Evolutionary conservation across 805 yeast species (phyloP).

Genomic region (Candida broadrunensis): DNA sequence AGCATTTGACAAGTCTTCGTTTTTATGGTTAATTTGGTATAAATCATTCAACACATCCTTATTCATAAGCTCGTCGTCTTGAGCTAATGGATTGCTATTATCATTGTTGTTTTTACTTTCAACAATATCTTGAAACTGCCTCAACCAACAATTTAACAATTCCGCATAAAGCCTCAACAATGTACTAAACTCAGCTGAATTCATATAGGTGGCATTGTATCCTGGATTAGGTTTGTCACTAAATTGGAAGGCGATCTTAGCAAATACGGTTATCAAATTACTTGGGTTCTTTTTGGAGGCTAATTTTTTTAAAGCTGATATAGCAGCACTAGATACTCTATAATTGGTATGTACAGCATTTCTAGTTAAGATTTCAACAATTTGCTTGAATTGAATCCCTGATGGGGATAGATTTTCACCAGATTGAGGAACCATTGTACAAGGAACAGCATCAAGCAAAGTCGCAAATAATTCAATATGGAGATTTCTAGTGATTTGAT

Average conservation of each 20-base stretch:
- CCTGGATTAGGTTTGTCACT: constrained; percentile 63
- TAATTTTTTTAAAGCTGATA: constrained; percentile 58
- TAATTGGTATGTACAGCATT: constrained; percentile 69
- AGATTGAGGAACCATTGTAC: constrained; percentile 41
- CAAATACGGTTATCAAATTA: constrained; percentile 67
- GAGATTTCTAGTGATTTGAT: constrained; percentile 29
- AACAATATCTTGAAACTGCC: constrained; percentile 46
- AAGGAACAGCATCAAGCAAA: constrained; percentile 70
- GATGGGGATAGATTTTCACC: constrained; percentile 32
- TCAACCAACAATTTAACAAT: constrained; percentile 77
- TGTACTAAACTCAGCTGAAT: constrained; percentile 58
- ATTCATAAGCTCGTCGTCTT: constrained; percentile 33
- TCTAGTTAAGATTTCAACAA: constrained; percentile 73
- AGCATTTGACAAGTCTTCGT: constrained; percentile 27
- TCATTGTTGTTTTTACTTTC: constrained; percentile 15
- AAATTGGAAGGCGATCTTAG: constrained; percentile 75
- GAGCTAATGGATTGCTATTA: constrained; percentile 23
- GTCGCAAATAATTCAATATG: constrained; percentile 66
- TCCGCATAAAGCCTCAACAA: constrained; percentile 73
- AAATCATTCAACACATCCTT: constrained; percentile 39
- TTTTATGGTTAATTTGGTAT: constrained; percentile 43
- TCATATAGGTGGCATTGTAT: constrained; percentile 56
- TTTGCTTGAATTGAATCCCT: constrained; percentile 54
- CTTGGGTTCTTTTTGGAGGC: constrained; percentile 71
- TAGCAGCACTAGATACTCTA: constrained; percentile 62